Evolutionary conservation across 176 grass and related monocot genomes (phyloP).

Genomic region (Olyra latifolia): DNA sequence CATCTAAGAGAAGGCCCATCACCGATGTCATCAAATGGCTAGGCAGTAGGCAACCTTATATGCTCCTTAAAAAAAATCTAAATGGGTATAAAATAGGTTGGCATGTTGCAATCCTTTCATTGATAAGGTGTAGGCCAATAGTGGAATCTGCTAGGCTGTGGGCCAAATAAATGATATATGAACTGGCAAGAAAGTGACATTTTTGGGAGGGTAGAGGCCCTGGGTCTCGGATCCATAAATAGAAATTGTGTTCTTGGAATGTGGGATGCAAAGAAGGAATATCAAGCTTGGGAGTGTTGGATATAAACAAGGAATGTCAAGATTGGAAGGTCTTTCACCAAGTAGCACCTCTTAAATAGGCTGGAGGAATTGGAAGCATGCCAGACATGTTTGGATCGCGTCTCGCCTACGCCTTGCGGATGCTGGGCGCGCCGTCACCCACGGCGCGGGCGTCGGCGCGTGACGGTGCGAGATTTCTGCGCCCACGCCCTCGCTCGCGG

Average conservation of each 20-base stretch:
- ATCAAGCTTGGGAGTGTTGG: too few species aligned
- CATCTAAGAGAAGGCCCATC: neutral
- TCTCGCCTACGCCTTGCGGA: too few species aligned
- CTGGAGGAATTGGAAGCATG: neutral
- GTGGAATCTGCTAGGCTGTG: slow-evolving; percentile 1
- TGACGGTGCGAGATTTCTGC: too few species aligned
- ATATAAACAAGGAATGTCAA: too few species aligned
- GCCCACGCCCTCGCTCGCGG: too few species aligned
- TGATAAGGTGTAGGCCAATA: neutral
- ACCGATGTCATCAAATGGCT: neutral
- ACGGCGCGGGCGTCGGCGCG: too few species aligned
- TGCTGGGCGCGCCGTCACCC: too few species aligned
- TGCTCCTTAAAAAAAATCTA: neutral
- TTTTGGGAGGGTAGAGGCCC: neutral
- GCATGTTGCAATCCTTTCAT: neutral
- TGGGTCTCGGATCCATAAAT: neutral
- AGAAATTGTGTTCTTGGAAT: slow-evolving; percentile 14
- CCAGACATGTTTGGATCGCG: too few species aligned
- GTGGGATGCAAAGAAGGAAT: slow-evolving; percentile 22
- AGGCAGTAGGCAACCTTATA: neutral
- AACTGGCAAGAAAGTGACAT: slow-evolving; percentile 12
- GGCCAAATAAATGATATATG: neutral
- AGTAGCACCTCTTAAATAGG: neutral
- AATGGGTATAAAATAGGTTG: slow-evolving; percentile 3
- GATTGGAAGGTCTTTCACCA: neutral